A percentile compares a stretch with the other conserved stretches of the same genome.
These are phyloP conservation scores for Phytophthora fragariae DNA, from an alignment of 352 stramenopile genomes.

Conservation along the genomic window DNA sequence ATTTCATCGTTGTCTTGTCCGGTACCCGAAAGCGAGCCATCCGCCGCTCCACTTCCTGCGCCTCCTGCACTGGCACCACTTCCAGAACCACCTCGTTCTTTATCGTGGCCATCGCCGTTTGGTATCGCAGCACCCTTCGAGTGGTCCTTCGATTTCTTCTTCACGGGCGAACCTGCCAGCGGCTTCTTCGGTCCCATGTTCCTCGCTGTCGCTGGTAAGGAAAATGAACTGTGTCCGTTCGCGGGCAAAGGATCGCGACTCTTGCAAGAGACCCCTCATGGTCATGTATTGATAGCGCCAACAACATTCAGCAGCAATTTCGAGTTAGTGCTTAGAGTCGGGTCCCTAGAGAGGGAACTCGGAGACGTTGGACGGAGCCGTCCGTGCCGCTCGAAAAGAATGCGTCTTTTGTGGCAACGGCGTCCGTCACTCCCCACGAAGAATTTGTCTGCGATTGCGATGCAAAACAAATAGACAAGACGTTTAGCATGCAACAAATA, in stretches of 20 bases:
- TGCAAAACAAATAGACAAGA: not conserved
- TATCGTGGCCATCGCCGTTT: slow-evolving; percentile 47
- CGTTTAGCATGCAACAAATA: not conserved
- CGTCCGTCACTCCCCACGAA: slow-evolving; percentile 86
- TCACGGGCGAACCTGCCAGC: slow-evolving; percentile 44
- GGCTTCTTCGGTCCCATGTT: slow-evolving; percentile 67
- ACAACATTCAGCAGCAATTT: not conserved
- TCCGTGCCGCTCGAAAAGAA: slow-evolving; percentile 90
- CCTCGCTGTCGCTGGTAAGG: slow-evolving; percentile 3
- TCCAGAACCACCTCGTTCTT: slow-evolving; percentile 36
- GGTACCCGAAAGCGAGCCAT: slow-evolving; percentile 31
- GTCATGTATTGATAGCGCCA: slow-evolving; percentile 11
- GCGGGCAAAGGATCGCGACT: slow-evolving; percentile 35
- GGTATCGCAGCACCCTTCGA: slow-evolving; percentile 30
- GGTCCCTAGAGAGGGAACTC: slow-evolving; percentile 55
- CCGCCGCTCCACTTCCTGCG: slow-evolving; percentile 20
- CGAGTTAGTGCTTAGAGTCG: slow-evolving; percentile 24
- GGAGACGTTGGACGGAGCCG: slow-evolving; percentile 81
- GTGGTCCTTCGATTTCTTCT: slow-evolving; percentile 73
- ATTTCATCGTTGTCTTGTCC: slow-evolving; percentile 76
- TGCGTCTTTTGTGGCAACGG: slow-evolving; percentile 76
- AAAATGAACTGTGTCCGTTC: slow-evolving; percentile 20
- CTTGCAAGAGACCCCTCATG: slow-evolving; percentile 34
- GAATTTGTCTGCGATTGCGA: slow-evolving; percentile 67
- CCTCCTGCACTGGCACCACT: slow-evolving; percentile 21